Percentiles rank a stretch among this genome's conserved stretches.
These are phyloP conservation scores for Microdochium nivale DNA, from an alignment of 2,329 filamentous ascomycete genomes.

Conservation along the genomic window DNA sequence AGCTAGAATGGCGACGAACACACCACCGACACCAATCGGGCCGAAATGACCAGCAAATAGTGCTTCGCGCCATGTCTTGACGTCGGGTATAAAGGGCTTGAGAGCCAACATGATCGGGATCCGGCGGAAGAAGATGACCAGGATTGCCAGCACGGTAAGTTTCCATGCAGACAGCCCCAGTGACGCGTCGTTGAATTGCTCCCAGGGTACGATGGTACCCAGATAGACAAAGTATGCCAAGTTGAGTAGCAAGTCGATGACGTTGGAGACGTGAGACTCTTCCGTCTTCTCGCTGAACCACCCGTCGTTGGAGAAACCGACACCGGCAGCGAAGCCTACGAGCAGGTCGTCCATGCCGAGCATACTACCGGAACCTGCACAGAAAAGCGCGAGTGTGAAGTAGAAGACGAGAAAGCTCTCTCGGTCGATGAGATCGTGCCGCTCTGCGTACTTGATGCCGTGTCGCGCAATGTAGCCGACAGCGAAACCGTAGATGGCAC, in stretches of 20 bases:
- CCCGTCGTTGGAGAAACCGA: conserved; percentile 98
- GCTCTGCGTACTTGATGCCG: conserved; percentile 80
- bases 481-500: conserved; percentile 76
- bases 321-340: conserved; percentile 88
- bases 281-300: conserved; percentile 99
- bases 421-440: conserved; percentile 78
- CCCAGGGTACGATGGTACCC: conserved; percentile 94
- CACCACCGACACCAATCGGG: conserved; percentile 92
- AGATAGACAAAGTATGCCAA: conserved; percentile 98
- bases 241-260: conserved; percentile 95
- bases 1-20: conserved; percentile 89
- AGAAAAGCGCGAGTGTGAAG: conserved; percentile 92
- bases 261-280: conserved; percentile 97
- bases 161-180: conserved; percentile 80
- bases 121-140: conserved; percentile 91
- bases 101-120: conserved; percentile 89
- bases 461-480: conserved; percentile 88
- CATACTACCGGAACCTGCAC: conserved; percentile 85
- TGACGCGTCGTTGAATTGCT: conserved; percentile 68
- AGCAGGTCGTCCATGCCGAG: conserved; percentile 89
- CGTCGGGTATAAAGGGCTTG: conserved; percentile 89
- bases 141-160: conserved; percentile 83
- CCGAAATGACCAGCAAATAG: conserved; percentile 96
- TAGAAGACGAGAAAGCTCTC: conserved; percentile 99
- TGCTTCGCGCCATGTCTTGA: conserved; percentile 97